Evolutionary conservation across 1,284 basidiomycete genomes (phyloP), one percentile per base, ranked within the genome.

Genomic region (Takashimella koratensis): DNA sequence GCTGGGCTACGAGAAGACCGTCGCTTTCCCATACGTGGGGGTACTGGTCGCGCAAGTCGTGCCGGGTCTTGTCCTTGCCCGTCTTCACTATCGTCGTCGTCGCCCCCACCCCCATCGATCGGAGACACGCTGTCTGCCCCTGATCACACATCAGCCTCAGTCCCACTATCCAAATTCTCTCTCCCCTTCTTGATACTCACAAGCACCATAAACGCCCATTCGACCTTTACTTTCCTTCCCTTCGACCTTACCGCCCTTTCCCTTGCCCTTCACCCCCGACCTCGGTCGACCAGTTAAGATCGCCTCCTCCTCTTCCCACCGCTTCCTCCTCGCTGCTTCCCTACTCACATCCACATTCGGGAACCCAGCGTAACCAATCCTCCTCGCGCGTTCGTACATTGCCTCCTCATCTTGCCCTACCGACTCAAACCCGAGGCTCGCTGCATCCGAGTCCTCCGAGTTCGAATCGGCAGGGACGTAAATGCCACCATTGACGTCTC

Each of bases 281-380:
- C 49, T 63, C 64, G 21, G 45, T 41, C 23, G 77, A 83, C 45
- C 88, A 10, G 62, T 60, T 23, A 76, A 56, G 22, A 77, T 74
- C 3, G 68, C 74, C 43, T 76, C 65, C 53, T 77, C 76, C 30
- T 76, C 73, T 36, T 72, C 67, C 53, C 71, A 59, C 54, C 57
- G 53, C 46, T 62, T 59, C 3, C 66, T 63, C 42, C 56, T 65
- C 23, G 60, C 67, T 39, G 68, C 66, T 53, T 77, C 76, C 40
- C 58, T 83, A 68, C 85, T 90, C 36, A 90, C 85, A 66, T 94
- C 92, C 55, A 94, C 86, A 60, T 85, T 86, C 0, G 90, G 90
- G 70, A 95, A 96, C 62, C 88, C 85, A 67, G 93, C 92, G 76
- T 97, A 92, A 8, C 95, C 96, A 65, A 95, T 81, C 79, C 70